Evolutionary conservation across 202 grass and related monocot genomes (phyloP).

Genomic region (Schoenoplectus tabernaemontani): DNA sequence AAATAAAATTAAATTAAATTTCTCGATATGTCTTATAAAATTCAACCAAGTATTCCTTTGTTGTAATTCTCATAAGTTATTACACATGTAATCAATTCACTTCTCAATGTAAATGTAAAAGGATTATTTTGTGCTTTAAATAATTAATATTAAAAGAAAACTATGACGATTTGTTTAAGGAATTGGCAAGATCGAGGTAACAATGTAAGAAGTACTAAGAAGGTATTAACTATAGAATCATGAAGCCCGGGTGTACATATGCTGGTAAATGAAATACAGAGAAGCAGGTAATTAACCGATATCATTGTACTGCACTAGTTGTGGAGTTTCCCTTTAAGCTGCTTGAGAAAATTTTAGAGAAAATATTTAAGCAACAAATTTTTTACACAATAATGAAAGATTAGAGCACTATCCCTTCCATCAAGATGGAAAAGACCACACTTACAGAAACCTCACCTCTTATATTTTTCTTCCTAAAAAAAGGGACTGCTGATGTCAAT

Average conservation of each 20-base stretch:
- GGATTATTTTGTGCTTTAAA: background rate
- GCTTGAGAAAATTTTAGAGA: background rate
- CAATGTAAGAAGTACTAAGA: background rate
- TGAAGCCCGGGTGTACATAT: background rate
- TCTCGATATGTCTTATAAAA: too few relatives aligned
- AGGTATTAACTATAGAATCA: background rate
- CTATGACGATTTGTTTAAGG: background rate
- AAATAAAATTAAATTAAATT: too few relatives aligned
- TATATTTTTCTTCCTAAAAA: background rate
- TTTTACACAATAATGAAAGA: background rate
- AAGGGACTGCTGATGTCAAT: background rate
- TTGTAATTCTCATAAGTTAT: too few relatives aligned
- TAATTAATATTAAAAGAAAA: background rate
- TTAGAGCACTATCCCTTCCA: background rate
- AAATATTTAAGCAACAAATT: background rate
- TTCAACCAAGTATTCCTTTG: too few relatives aligned
- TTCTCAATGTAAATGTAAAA: too few relatives aligned
- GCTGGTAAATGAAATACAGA: background rate
- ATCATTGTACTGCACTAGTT: background rate
- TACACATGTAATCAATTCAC: too few relatives aligned
- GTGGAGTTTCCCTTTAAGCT: background rate
- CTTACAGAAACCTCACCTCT: background rate
- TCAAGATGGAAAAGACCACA: background rate
- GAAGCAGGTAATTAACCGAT: background rate
- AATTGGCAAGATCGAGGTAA: background rate